phyloP scores from a whole-genome alignment of 345 rosid genomes.

The Mallotus nudiflorus region DNA sequence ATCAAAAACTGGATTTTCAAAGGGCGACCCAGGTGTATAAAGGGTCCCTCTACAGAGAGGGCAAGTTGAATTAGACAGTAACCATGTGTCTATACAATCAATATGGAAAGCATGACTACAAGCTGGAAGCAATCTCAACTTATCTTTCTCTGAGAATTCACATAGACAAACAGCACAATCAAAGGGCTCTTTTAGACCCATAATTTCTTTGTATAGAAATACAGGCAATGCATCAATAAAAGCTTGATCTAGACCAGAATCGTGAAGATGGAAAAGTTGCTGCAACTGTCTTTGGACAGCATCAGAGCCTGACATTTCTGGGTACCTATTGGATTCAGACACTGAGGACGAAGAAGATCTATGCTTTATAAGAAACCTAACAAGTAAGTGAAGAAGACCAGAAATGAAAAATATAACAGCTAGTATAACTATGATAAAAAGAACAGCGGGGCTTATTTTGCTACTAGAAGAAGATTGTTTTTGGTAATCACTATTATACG shows the following conservation, averaged over 20 bases:
- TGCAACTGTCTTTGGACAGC: slow-evolving; percentile 78
- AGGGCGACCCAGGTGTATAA: slow-evolving; percentile 45
- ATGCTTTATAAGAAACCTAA: slow-evolving; percentile 58
- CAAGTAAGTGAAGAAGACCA: slow-evolving; percentile 66
- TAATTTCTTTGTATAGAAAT: slow-evolving; percentile 66
- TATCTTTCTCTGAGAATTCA: slow-evolving; percentile 68
- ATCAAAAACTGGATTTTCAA: slow-evolving; percentile 58
- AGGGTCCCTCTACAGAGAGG: slow-evolving; percentile 89
- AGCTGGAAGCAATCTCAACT: slow-evolving; percentile 74
- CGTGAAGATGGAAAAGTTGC: slow-evolving; percentile 88
- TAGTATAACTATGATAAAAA: slow-evolving; percentile 61
- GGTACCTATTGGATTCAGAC: slow-evolving; percentile 51
- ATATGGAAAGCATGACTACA: slow-evolving; percentile 93
- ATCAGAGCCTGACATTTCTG: slow-evolving; percentile 61
- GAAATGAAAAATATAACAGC: slow-evolving; percentile 65
- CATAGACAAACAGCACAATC: slow-evolving; percentile 90
- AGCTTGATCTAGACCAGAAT: slow-evolving; percentile 91
- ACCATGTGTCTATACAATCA: slow-evolving; percentile 90
- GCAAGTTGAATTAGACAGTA: slow-evolving; percentile 85
- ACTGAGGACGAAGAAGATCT: slow-evolving; percentile 55
- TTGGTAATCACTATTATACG: slow-evolving; percentile 31
- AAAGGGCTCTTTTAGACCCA: slow-evolving; percentile 76
- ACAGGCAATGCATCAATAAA: slow-evolving; percentile 83
- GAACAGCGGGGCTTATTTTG: slow-evolving; percentile 61
- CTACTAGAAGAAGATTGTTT: slow-evolving; percentile 43